Evolutionary conservation across 306 rosid genomes (phyloP).

Genomic region (Prunus mume): DNA sequence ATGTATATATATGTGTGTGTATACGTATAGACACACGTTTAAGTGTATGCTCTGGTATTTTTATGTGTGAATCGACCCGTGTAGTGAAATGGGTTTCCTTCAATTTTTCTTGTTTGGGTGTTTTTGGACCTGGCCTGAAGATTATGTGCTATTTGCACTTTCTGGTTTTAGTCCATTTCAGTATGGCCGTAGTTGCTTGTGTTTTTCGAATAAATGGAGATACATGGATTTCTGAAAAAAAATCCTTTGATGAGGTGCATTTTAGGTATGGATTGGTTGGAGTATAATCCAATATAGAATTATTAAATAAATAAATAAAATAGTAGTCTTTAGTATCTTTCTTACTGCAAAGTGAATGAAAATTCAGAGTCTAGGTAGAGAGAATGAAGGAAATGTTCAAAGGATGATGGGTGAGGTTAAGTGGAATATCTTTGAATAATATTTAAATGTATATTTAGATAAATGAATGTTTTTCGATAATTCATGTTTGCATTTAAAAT

Average conservation of each 20-base stretch:
- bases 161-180: background rate
- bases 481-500: too few species aligned
- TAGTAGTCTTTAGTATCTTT: background rate
- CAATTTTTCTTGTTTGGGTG: background rate
- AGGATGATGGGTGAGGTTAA: background rate
- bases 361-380: background rate
- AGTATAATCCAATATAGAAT: background rate
- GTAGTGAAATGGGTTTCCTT: background rate
- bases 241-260: background rate
- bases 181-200: background rate
- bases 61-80: background rate
- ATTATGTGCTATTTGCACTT: background rate
- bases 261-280: background rate
- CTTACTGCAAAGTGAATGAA: background rate
- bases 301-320: fast-evolving
- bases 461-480: background rate
- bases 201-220: background rate
- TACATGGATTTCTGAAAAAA: background rate
- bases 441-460: background rate
- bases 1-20: too few species aligned
- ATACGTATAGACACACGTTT: too few species aligned
- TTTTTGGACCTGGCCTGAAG: background rate
- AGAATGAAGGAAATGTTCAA: background rate
- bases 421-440: background rate
- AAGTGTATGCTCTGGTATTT: too few species aligned